Base-by-base conservation (phyloP, 805 yeast genomes). In the Yarrowia yakushimensis region DNA sequence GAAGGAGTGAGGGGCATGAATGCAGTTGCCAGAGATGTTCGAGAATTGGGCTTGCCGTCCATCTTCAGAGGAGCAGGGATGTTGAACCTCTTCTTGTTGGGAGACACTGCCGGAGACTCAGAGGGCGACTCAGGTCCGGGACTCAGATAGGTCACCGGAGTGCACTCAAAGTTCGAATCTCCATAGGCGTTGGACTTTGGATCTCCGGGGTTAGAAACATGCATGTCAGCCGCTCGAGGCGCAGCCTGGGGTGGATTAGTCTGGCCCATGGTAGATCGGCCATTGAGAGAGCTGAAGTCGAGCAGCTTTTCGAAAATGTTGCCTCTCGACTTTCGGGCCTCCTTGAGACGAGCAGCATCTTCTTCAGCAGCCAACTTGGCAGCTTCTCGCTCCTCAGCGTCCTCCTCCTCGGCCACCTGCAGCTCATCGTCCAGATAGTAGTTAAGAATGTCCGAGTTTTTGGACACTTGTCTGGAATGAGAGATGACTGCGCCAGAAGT, bases 11-110 rank as follows among this genome's bases (percentile, higher is more conserved):
- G 22, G 15, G 55, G 55, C 55, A 48, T 48, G 55, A 52, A 52
- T 34, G 59, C 59, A 25, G 59, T 52, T 17, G 59, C 59, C 59
- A 52, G 59, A 34, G 59, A 52, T 31, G 43, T 52, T 34, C 59
- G 59, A 12, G 59, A 43, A 13, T 52, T 52, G 31, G 59, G 59
- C 43, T 52, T 52, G 23, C 43, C 59, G 43, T 52, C 59, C 59
- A 52, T 52, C 28, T 52, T 52, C 25, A 52, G 33, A 10, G 59
- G 59, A 17, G 59, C 23, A 7, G 59, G 43, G 22, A 36, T 36
- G 59, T 36, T 31, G 23, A 22, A 25, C 15, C 25, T n/a, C n/a
- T 48, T 48, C 57, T 48, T 48, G 57, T 23, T 48, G 31, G 57
- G 57, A 15, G 55, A 30, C 28, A 31, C 54, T 3, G 54, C 18